phyloP scores from a whole-genome alignment of 2,329 filamentous ascomycete species.

The Calonectria fujianensis region DNA sequence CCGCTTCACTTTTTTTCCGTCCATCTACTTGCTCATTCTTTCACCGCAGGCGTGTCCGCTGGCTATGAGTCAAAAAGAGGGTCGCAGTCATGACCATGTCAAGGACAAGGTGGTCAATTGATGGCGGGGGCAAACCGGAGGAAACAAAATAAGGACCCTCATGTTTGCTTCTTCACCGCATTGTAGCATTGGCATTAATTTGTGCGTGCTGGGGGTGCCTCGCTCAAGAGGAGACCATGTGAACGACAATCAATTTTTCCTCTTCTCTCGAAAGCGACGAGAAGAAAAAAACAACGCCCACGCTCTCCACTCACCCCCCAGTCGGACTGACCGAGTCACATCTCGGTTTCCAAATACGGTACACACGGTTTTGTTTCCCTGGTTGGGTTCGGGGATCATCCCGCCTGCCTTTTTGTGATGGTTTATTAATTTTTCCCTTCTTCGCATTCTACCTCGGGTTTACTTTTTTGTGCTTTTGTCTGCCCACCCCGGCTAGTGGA shows the following conservation, averaged over 20 bases:
- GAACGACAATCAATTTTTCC: constrained; percentile 12
- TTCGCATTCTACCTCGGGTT: neutral
- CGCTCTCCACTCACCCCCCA: constrained; percentile 1
- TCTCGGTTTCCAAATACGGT: constrained; percentile 4
- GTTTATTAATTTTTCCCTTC: too few relatives aligned
- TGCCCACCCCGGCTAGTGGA: constrained; percentile 10
- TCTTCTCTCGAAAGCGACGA: constrained; percentile 1
- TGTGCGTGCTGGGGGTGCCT: constrained; percentile 23
- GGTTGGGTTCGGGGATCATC: constrained; percentile 13
- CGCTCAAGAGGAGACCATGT: constrained; percentile 16
- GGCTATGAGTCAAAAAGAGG: constrained; percentile 32
- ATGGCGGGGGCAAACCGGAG: neutral
- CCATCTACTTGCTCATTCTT: constrained; percentile 4
- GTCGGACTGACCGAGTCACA: constrained; percentile 21
- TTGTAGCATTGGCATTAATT: constrained; percentile 17
- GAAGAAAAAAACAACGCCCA: neutral
- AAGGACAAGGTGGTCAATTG: constrained; percentile 13
- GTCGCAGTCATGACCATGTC: constrained; percentile 21
- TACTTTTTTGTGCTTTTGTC: neutral
- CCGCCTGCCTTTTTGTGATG: constrained; percentile 6
- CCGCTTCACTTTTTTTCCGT: constrained; percentile 30
- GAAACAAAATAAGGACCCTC: constrained; percentile 16
- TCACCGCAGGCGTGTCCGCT: constrained; percentile 22
- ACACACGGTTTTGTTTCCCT: neutral
- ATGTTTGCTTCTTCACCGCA: constrained; percentile 33